Evolutionary conservation across 176 grass and related monocot genomes (phyloP).

Genomic region (barley (Hordeum vulgare)): DNA sequence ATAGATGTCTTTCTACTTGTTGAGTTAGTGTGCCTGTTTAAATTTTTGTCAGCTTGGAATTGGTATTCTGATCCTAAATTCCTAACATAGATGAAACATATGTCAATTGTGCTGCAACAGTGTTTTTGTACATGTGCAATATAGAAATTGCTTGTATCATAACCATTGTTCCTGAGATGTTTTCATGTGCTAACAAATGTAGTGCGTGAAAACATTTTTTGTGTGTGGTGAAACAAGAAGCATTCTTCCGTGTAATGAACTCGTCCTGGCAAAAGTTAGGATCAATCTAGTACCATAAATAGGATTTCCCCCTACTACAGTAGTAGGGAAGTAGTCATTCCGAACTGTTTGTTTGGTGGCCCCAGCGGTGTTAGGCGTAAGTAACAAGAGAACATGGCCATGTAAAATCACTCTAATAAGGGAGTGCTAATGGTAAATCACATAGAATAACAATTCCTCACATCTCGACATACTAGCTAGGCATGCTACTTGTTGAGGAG

Average conservation of each 20-base stretch:
- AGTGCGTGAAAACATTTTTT: background rate
- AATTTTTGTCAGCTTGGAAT: background rate
- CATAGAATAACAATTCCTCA: background rate
- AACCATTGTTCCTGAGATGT: background rate
- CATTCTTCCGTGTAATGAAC: background rate
- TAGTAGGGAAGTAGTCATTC: background rate
- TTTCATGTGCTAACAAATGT: background rate
- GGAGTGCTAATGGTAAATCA: background rate
- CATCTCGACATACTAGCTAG: conserved; percentile 17
- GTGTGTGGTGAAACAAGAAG: background rate
- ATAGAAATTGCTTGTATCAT: background rate
- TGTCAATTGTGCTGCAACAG: background rate
- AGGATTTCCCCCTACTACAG: background rate
- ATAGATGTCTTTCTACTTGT: background rate
- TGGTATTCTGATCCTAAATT: background rate
- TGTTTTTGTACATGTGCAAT: background rate
- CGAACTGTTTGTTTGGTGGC: background rate
- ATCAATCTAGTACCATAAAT: background rate
- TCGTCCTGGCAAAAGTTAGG: background rate
- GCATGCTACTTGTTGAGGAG: background rate
- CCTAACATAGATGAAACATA: background rate
- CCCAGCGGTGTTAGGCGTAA: background rate
- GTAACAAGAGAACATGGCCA: too few relatives aligned
- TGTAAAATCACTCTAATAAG: too few relatives aligned
- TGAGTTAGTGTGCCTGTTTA: background rate